Evolutionary conservation across 768 basidiomycete genomes (phyloP).

Genomic region (Lentinula lateritia): DNA sequence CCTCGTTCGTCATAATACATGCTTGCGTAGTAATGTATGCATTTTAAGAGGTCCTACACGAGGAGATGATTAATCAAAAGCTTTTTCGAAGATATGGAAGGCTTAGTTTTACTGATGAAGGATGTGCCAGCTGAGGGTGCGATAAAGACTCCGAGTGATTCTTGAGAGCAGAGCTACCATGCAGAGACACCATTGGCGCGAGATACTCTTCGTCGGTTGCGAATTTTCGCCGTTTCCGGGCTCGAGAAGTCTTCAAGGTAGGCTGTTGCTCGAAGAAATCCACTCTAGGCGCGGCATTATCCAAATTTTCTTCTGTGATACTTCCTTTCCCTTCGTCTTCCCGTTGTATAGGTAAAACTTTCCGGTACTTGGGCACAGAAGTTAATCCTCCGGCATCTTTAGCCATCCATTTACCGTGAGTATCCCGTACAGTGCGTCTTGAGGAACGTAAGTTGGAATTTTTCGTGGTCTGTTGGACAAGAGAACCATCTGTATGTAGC

Average conservation of each 20-base stretch:
- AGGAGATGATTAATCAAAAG: slow-evolving; percentile 7
- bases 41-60: slow-evolving; percentile 43
- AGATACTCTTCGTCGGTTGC: slow-evolving; percentile 39
- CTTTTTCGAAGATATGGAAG: slow-evolving; percentile 21
- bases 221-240: slow-evolving; percentile 28
- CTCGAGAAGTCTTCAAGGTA: slow-evolving; percentile 14
- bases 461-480: slow-evolving; percentile 30
- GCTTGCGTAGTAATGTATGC: slow-evolving; percentile 45
- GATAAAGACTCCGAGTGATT: neutral
- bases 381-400: slow-evolving; percentile 39
- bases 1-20: slow-evolving; percentile 38
- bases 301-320: neutral
- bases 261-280: neutral
- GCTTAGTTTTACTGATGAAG: neutral
- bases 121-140: neutral
- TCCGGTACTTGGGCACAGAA: slow-evolving; percentile 25
- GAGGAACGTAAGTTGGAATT: slow-evolving; percentile 6
- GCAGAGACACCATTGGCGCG: slow-evolving; percentile 15
- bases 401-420: slow-evolving; percentile 44
- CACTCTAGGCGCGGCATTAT: neutral
- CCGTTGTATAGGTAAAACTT: slow-evolving; percentile 5
- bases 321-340: neutral
- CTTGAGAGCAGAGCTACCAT: neutral
- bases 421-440: slow-evolving; percentile 25
- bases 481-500: slow-evolving; percentile 43